Evolutionary conservation across 306 rosid species (phyloP).

Genomic region (Boehmeria nivea): DNA sequence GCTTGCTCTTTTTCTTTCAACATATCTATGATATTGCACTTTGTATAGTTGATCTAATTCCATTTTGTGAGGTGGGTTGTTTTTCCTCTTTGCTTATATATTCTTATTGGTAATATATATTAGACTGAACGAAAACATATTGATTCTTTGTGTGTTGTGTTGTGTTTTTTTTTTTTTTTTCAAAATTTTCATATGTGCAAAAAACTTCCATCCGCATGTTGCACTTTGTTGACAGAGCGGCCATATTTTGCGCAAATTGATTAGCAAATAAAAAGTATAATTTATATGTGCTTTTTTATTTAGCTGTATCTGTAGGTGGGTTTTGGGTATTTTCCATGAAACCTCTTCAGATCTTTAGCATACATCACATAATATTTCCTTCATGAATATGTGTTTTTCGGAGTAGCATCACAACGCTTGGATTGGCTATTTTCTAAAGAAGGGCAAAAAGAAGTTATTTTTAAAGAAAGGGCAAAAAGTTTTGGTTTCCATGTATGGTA

Average conservation of each 20-base stretch:
- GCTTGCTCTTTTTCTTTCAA: too few species aligned
- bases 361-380: conserved; percentile 17
- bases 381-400: too few species aligned
- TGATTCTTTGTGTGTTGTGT: too few species aligned
- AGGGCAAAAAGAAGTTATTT: background rate
- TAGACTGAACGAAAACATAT: too few species aligned
- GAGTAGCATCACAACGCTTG: too few species aligned
- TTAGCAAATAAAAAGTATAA: conserved; percentile 20
- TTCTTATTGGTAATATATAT: too few species aligned
- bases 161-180: too few species aligned
- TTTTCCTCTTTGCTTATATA: too few species aligned
- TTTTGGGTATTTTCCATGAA: conserved; percentile 25
- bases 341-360: conserved; percentile 40
- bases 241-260: conserved; percentile 81
- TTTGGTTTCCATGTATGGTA: background rate
- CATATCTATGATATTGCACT: too few species aligned
- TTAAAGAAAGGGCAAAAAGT: background rate
- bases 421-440: background rate
- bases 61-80: too few species aligned
- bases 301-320: conserved; percentile 43
- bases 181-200: conserved; percentile 28
- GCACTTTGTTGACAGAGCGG: conserved; percentile 51
- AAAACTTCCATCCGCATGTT: conserved; percentile 89
- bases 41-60: too few species aligned
- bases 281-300: conserved; percentile 18